Conservation (phyloP, 2,329 filamentous ascomycete genomes). For the Pseudogymnoascus sp. region DNA sequence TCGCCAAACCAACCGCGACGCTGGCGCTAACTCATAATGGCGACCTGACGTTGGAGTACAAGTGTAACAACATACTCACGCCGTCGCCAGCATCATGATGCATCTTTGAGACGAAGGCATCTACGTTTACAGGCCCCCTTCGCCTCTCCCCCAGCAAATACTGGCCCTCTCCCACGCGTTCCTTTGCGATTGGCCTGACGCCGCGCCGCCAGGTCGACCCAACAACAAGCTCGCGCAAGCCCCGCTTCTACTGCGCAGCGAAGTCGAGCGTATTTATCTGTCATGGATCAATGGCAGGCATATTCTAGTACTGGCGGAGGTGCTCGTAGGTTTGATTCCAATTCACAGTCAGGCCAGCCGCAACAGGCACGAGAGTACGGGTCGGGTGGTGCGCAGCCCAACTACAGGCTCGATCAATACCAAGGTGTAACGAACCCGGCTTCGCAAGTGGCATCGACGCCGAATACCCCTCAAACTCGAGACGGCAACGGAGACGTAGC, state of each 20-base stretch:
- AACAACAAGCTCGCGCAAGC: constrained; percentile 9
- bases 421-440: constrained; percentile 34
- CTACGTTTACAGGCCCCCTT: constrained; percentile 18
- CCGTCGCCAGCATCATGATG: constrained; percentile 16
- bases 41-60: constrained; percentile 7
- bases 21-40: constrained; percentile 8
- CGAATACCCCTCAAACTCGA: constrained; percentile 51
- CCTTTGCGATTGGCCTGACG: constrained; percentile 15
- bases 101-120: constrained; percentile 23
- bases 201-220: constrained; percentile 9
- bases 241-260: constrained; percentile 7
- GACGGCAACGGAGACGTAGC: constrained; percentile 68
- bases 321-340: constrained; percentile 57
- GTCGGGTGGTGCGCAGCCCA: constrained; percentile 38
- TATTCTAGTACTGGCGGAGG: constrained; percentile 58
- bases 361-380: constrained; percentile 23
- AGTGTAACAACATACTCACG: constrained; percentile 6
- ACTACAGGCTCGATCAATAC: constrained; percentile 57
- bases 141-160: constrained; percentile 21
- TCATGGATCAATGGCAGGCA: constrained; percentile 59
- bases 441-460: constrained; percentile 46
- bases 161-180: constrained; percentile 22
- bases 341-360: constrained; percentile 37
- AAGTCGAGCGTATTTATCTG: constrained; percentile 16
- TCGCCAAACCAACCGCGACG: constrained; percentile 7